Base-by-base conservation (phyloP, 2,329 filamentous ascomycete genomes). In the Sporothrix euskadiensis region DNA sequence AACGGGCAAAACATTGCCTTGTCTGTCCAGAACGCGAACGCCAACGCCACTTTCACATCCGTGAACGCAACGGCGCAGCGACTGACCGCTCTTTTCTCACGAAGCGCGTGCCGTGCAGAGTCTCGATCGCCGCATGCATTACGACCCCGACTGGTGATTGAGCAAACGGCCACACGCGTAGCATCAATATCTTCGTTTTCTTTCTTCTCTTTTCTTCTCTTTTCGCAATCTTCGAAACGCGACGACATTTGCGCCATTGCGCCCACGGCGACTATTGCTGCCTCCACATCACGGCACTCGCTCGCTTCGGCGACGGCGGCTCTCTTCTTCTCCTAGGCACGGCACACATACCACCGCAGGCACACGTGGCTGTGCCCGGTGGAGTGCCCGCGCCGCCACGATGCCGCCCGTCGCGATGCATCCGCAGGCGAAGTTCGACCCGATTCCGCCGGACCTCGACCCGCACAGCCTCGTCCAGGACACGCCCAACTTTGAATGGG, bases 381-480 rank as follows among this genome's bases (percentile, higher is more conserved):
- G 12, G 26, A 7, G 39, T 9, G 54, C 61, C 39, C 69, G 41
- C 39, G 61, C 39, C 61, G 71, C 57, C 78, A 87, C 79, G 39
- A 97, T 97, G 94, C 92, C 93, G 72, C 56, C 63, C 26, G 84
- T 86, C 19, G 87, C 91, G 16, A 85, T 91, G 74, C 90, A 94
- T 78, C 93, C 93, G 0, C 91, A 94, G 79, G 94, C 94, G 19
- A 93, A 94, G 70, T 98, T 98, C 81, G 94, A 97, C 81, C 94
- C 95, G 0, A 92, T 98, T 65, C 89, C 94, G 0, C 94, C 94
- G 0, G 89, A 95, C 79, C 89, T 98, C 73, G 91, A 98, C 79
- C 85, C 98, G 19, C 84, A 89, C 54, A 83, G 84, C 0, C 85
- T 98, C 1, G 93, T 98, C 19, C 91, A 96, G 73, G 87, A 87